These are phyloP conservation scores for Bacidia gigantensis DNA, from an alignment of 495 filamentous ascomycete genomes.

Conservation along the genomic window DNA sequence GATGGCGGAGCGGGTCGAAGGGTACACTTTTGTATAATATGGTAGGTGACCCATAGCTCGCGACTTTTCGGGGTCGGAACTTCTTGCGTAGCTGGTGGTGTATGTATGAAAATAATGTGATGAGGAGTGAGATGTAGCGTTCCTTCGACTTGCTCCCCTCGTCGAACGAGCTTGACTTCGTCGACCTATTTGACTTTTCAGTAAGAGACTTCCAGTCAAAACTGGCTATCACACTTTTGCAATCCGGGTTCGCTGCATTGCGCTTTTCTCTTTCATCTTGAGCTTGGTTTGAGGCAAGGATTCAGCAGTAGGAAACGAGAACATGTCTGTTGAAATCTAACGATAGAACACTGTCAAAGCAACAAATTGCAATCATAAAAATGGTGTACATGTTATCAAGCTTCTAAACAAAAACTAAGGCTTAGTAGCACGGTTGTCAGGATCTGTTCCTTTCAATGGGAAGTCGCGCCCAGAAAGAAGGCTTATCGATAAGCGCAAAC, in stretches of 20 bases:
- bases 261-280: background rate
- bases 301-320: no score
- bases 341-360: no score
- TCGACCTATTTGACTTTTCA: slow-evolving; percentile 37
- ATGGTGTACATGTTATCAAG: no score
- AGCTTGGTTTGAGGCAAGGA: no score
- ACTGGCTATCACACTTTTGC: slow-evolving; percentile 30
- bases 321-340: no score
- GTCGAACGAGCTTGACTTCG: slow-evolving; percentile 48
- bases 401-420: no score
- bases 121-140: slow-evolving; percentile 52
- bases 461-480: background rate
- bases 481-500: slow-evolving; percentile 3
- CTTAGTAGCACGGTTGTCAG: background rate
- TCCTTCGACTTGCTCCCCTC: slow-evolving; percentile 45
- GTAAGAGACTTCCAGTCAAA: background rate
- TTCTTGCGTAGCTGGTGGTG: slow-evolving; percentile 22
- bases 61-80: slow-evolving; percentile 38
- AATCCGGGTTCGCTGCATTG: slow-evolving; percentile 43
- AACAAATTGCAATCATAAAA: no score
- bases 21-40: slow-evolving; percentile 66
- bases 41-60: slow-evolving; percentile 87
- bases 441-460: background rate
- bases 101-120: slow-evolving; percentile 49
- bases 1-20: slow-evolving; percentile 56